These are phyloP conservation scores for Mycena olivaceomarginata DNA, from an alignment of 768 basidiomycete species.

Conservation along the genomic window DNA sequence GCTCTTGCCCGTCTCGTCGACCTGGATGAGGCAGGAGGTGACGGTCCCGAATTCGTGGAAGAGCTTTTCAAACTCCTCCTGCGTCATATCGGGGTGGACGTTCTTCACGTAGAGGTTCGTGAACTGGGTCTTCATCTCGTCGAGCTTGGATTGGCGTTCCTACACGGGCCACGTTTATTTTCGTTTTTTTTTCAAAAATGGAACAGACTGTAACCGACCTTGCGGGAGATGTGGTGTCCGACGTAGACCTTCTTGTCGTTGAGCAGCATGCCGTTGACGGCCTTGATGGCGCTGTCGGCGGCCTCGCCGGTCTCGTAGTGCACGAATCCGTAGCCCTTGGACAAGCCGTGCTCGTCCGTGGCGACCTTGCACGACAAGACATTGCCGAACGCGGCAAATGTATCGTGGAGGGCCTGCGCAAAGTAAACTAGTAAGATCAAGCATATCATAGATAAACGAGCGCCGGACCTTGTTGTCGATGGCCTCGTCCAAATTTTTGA, in stretches of 20 bases:
- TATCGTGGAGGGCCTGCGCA: slow-evolving; percentile 95
- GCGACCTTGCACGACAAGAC: slow-evolving; percentile 99
- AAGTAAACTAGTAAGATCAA: neutral
- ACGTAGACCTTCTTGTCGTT: slow-evolving; percentile 99
- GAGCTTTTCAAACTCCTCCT: slow-evolving; percentile 91
- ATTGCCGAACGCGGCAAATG: slow-evolving; percentile 98
- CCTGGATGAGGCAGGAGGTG: slow-evolving; percentile 91
- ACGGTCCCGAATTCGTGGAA: slow-evolving; percentile 88
- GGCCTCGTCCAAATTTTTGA: slow-evolving; percentile 98
- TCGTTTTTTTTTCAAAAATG: neutral
- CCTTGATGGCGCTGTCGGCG: slow-evolving; percentile 96
- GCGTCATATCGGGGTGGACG: slow-evolving; percentile 87
- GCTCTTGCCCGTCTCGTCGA: slow-evolving; percentile 93
- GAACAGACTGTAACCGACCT: slow-evolving; percentile 67
- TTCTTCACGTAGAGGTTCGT: slow-evolving; percentile 99
- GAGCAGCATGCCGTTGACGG: slow-evolving; percentile 98
- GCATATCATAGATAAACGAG: neutral
- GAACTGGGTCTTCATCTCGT: slow-evolving; percentile 97
- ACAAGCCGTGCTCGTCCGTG: slow-evolving; percentile 95
- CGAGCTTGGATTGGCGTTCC: slow-evolving; percentile 98
- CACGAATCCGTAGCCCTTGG: slow-evolving; percentile 98
- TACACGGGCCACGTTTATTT: slow-evolving; percentile 49
- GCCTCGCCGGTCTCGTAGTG: slow-evolving; percentile 99
- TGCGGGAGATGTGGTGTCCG: slow-evolving; percentile 97
- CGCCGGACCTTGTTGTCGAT: slow-evolving; percentile 95